phyloP scores from a whole-genome alignment of 495 filamentous ascomycete genomes.

The Monascus purpureus region DNA sequence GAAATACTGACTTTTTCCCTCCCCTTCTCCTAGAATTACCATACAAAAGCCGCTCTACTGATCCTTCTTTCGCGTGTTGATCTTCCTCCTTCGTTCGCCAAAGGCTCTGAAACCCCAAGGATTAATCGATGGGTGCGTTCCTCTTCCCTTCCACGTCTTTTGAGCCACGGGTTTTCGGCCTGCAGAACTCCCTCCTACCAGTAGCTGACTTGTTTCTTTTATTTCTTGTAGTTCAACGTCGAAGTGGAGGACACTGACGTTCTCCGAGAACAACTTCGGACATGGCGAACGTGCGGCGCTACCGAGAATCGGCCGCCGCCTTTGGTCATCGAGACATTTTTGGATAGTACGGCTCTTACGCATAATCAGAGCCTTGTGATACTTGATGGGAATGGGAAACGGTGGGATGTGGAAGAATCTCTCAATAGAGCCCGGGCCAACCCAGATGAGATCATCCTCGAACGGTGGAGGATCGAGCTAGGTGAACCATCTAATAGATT shows the following conservation, averaged over 20 bases:
- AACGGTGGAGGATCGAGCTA: constrained; percentile 80
- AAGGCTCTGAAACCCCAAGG: constrained; percentile 45
- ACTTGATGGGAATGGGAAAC: constrained; percentile 74
- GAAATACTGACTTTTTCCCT: constrained; percentile 5
- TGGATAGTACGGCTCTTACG: constrained; percentile 69
- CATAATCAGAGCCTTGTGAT: constrained; percentile 78
- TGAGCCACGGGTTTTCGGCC: background rate
- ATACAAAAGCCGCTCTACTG: constrained; percentile 74
- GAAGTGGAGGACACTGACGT: constrained; percentile 85
- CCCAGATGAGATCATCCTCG: constrained; percentile 61
- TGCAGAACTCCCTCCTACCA: no score
- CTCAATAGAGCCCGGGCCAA: constrained; percentile 29
- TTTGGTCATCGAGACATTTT: constrained; percentile 77
- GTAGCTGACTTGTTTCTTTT: no score
- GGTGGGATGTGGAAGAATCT: constrained; percentile 83
- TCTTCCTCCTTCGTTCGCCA: constrained; percentile 45
- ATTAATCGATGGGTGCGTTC: constrained; percentile 86
- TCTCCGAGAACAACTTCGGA: constrained; percentile 60
- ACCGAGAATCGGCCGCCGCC: constrained; percentile 68
- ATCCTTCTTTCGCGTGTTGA: constrained; percentile 67
- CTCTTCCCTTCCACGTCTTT: background rate
- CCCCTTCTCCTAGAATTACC: constrained; percentile 55
- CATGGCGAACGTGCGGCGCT: constrained; percentile 67
- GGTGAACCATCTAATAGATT: constrained; percentile 40
- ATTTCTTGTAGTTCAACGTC: constrained; percentile 98